Evolutionary conservation across 345 rosid genomes (phyloP), one percentile per base, ranked within the genome.

Genomic region (Eucalyptus viminalis): DNA sequence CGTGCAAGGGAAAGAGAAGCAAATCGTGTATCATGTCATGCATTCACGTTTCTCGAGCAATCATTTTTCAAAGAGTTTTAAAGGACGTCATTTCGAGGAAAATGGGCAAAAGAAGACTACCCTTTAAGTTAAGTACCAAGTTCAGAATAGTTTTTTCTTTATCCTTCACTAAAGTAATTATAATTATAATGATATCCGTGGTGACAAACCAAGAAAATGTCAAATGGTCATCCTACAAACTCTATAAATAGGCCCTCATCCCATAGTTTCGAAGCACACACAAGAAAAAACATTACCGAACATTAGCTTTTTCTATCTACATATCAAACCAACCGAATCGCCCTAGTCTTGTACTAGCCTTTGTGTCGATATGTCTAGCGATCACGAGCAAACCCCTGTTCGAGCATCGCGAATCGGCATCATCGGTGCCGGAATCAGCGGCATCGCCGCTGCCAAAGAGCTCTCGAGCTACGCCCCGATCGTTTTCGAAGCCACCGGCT

Each of bases 371-470:
- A 56, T 67, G 80, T 62, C 88, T 62, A 29, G 76, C 6, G 56
- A 43, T 43, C 53, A 44, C 7, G 40, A 49, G 24, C 76, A 86
- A 21, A 25, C 25, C 69, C 53, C 4, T 16, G 27, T 86, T 49
- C 49, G 47, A 24, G 81, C 56, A 24, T 80, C 89, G 17, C 93
- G 90, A 92, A 88, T 97, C 11, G 99, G 94, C 29, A 96, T 97
- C 87, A 94, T 97, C 10, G 99, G 99, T 14, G 98, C 95, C 5
- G 99, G 99, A 9, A 97, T 97, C 53, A 97, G 99, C 15, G 99
- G 99, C 88, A 62, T 97, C 80, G 97, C 99, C 1, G 97, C 95
- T 0, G 94, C 96, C 44, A 97, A 96, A 86, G 95, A 97, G 93
- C 95, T 97, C 40, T 89, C 94, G 53, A 94, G 83, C 88, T 93